phyloP scores from a whole-genome alignment of 2,329 filamentous ascomycete genomes.

The Fusarium liriodendri region DNA sequence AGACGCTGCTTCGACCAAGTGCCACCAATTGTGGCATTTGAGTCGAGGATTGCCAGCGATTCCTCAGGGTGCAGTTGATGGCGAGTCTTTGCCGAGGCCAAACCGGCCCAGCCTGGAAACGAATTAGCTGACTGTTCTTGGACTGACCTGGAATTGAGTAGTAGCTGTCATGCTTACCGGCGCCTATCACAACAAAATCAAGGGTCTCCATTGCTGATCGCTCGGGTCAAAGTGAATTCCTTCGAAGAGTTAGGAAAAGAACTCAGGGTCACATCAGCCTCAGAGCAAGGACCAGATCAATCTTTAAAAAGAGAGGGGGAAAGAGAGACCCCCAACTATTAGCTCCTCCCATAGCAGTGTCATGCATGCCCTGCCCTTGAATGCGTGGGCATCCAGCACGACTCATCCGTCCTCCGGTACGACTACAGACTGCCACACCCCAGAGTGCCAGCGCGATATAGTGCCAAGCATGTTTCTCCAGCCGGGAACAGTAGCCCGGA shows the following conservation, averaged over 20 bases:
- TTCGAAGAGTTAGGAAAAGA: not conserved
- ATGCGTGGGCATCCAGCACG: not conserved
- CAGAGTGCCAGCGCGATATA: not conserved
- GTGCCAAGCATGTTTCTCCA: not conserved
- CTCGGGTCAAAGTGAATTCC: not conserved
- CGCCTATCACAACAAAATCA: constrained; percentile 62
- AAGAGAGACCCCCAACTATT: not conserved
- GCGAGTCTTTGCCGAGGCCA: constrained; percentile 71
- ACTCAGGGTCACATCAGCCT: not conserved
- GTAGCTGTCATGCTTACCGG: constrained; percentile 56
- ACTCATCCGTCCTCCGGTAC: not conserved
- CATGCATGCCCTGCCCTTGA: not conserved
- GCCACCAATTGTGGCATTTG: constrained; percentile 69
- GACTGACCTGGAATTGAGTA: no score
- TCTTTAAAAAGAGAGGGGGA: constrained; percentile 15
- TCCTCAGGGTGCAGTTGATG: constrained; percentile 67
- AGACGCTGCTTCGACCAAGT: constrained; percentile 76
- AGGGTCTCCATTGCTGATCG: constrained; percentile 53
- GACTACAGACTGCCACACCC: not conserved
- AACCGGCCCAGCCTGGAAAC: constrained; percentile 57
- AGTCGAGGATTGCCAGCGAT: constrained; percentile 69
- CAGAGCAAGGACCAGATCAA: not conserved
- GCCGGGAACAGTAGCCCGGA: not conserved
- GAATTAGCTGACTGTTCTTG: constrained; percentile 1
- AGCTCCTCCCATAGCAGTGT: not conserved